Base-by-base conservation (phyloP, 2,329 filamentous ascomycete species). In the Aspergillus arachidicola region DNA sequence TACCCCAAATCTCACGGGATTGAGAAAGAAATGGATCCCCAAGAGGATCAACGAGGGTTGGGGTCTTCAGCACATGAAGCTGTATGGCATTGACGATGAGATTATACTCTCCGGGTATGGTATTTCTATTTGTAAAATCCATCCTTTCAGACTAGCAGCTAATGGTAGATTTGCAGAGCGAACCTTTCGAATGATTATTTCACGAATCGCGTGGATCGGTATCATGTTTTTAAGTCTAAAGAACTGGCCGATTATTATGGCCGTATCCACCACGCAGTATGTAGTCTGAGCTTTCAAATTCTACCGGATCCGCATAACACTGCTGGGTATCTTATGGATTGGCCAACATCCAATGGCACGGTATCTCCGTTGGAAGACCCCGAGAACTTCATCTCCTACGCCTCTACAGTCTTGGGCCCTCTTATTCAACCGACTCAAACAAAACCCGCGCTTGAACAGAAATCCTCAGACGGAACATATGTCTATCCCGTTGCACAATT, bases 51-150 rank as follows among this genome's bases (percentile, higher is more conserved):
- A 99, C 70, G 95, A 99, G 80, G 95, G 95, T 21, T 99, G 95
- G 95, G 95, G 95, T 1, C 80, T 99, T 65, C 95, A 99, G 76
- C 95, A 99, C 75, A 99, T 99, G 94, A 99, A 99, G 84, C 83
- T 99, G 0, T 99, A 99, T 71, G 95, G 95, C 0, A 83, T 97
- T 26, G 95, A 99, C 71, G 93, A 99, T 73, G 93, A 97, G 77
- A 91, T 99, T 62, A 94, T 99, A 68, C 87, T 99, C 71, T 96
- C 94, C 9, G 94, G 93, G 87, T 92, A 85, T 66, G 82, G 60
- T 57, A 23, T 60, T 57, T 23, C 54, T 28, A 26, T 36, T 34
- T 16, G 2, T 14, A 48, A 6, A 46, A 21, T 5, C 1, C 19
- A 5, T 12, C 14, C 14, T 10, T 26, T 6, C 1, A 26, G 12